Conservation (phyloP, 441 rosid genomes). For the Pelargonium hybrid region DNA sequence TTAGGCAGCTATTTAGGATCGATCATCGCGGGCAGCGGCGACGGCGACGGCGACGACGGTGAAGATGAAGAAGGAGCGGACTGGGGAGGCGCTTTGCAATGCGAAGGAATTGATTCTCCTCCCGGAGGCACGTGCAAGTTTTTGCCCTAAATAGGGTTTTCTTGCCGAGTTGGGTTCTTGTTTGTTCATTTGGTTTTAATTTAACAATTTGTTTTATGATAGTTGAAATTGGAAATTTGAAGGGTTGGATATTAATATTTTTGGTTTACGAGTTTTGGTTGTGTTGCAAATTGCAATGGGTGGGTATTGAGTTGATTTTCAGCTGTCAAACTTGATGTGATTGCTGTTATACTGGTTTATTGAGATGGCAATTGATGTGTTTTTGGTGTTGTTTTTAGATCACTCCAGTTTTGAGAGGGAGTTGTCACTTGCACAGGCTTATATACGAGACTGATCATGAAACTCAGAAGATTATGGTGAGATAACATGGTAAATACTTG, state of each 20-base stretch:
- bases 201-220: neutral
- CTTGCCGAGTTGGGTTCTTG: neutral
- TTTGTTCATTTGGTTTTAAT: neutral
- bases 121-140: neutral
- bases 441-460: constrained; percentile 26
- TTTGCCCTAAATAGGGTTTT: neutral
- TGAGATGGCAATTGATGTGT: constrained; percentile 17
- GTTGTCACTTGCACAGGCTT: constrained; percentile 29
- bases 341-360: neutral
- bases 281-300: neutral
- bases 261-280: neutral
- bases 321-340: neutral
- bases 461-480: constrained; percentile 37
- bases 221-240: neutral
- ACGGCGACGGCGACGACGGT: neutral
- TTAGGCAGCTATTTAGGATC: neutral
- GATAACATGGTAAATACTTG: constrained; percentile 25
- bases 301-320: neutral
- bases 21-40: neutral
- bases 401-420: constrained; percentile 30
- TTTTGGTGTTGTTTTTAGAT: constrained; percentile 29
- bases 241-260: neutral
- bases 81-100: neutral
- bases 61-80: neutral
- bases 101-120: neutral